Percentiles rank a stretch among this genome's conserved stretches.
These are phyloP conservation scores for Phragmites australis DNA, from an alignment of 176 grass and related monocot genomes.

Conservation along the genomic window DNA sequence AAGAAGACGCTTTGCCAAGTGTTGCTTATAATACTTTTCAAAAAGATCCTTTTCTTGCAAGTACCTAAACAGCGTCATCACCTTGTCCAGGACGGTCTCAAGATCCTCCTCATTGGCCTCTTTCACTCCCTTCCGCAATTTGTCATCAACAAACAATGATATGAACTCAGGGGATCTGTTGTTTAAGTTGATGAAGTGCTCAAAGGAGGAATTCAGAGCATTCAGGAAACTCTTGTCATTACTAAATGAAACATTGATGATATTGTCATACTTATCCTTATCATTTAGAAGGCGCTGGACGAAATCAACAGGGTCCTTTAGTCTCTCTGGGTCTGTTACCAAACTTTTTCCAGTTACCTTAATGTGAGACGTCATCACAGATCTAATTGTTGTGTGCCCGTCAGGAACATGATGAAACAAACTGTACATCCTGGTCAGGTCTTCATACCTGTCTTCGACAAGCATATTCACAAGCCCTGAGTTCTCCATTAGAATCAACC, in stretches of 20 bases:
- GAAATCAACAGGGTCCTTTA: slow-evolving; percentile 85
- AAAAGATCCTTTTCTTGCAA: slow-evolving; percentile 90
- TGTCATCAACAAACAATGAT: slow-evolving; percentile 84
- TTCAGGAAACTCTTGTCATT: slow-evolving; percentile 84
- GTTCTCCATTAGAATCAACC: slow-evolving; percentile 75
- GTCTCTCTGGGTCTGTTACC: slow-evolving; percentile 77
- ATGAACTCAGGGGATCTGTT: slow-evolving; percentile 86
- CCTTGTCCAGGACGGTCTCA: slow-evolving; percentile 68
- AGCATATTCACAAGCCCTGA: slow-evolving; percentile 86
- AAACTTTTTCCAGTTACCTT: slow-evolving; percentile 73
- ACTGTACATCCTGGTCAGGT: slow-evolving; percentile 73
- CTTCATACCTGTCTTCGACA: slow-evolving; percentile 70
- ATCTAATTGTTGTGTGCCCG: slow-evolving; percentile 58
- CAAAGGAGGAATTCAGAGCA: slow-evolving; percentile 76
- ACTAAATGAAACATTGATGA: slow-evolving; percentile 65
- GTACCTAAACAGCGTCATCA: slow-evolving; percentile 85
- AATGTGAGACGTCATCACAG: slow-evolving; percentile 70
- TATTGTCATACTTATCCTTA: slow-evolving; percentile 77
- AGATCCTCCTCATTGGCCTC: slow-evolving; percentile 77
- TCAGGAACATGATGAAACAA: slow-evolving; percentile 63
- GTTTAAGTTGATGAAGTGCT: slow-evolving; percentile 84
- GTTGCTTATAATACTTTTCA: slow-evolving; percentile 87
- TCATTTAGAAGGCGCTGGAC: slow-evolving; percentile 69
- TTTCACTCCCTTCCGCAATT: slow-evolving; percentile 79
- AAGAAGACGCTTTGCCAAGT: slow-evolving; percentile 70